phyloP scores from a whole-genome alignment of 2,329 filamentous ascomycete species.

The Scedosporium apiospermum region DNA sequence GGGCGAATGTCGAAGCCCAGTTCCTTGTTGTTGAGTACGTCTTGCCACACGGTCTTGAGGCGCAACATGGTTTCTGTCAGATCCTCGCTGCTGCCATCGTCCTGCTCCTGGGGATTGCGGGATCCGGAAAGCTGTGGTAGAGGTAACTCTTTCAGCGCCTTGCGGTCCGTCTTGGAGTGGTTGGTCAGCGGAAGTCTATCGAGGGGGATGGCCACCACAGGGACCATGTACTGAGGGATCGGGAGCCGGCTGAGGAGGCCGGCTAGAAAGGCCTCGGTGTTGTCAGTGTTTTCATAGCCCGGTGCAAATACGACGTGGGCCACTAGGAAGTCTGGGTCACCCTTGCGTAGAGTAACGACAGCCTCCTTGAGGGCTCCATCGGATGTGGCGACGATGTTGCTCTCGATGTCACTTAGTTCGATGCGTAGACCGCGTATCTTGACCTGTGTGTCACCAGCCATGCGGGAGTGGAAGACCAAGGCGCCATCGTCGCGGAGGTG shows the following conservation, averaged over 20 bases:
- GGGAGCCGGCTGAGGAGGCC: neutral
- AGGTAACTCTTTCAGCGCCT: conserved; percentile 15
- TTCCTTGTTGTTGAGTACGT: neutral
- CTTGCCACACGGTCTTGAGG: neutral
- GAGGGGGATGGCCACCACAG: conserved; percentile 17
- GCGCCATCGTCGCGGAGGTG: conserved; percentile 19
- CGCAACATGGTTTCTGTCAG: neutral
- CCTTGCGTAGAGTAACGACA: conserved; percentile 5
- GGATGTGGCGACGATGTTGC: neutral
- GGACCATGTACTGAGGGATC: conserved; percentile 10
- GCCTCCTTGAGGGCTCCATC: conserved; percentile 10
- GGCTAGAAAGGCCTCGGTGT: neutral
- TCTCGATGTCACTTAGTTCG: conserved; percentile 30
- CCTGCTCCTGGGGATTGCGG: neutral
- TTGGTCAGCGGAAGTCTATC: conserved; percentile 18
- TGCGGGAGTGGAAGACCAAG: conserved; percentile 23
- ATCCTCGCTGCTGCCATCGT: neutral
- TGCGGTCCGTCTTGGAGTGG: conserved; percentile 23
- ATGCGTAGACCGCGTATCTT: conserved; percentile 33
- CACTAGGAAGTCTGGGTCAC: neutral
- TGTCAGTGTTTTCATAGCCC: neutral
- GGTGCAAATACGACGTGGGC: neutral
- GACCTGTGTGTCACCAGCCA: conserved; percentile 28
- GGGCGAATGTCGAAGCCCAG: conserved; percentile 7
- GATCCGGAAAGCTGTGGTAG: conserved; percentile 12